Evolutionary conservation across 768 basidiomycete species (phyloP), one percentile per base, ranked within the genome.

Genomic region (Rhodotorula graminis): DNA sequence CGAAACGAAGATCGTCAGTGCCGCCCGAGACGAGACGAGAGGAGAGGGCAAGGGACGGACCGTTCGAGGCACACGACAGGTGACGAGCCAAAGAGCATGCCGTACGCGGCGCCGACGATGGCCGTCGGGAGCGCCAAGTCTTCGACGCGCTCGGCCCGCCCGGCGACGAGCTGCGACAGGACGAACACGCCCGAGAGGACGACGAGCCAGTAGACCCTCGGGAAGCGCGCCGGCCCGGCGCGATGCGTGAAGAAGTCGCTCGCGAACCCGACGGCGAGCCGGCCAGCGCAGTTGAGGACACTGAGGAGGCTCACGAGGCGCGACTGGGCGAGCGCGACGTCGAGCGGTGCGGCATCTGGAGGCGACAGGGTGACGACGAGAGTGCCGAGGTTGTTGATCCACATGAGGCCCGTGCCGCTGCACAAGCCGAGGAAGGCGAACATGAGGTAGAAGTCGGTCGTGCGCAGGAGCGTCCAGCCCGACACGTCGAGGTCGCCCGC

Each of bases 301-400:
- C 67, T 69, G 15, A 76, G 64, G 27, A 76, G 67, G 14, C 72
- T 71, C 23, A 76, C 75, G 64, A 76, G 69, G 47, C 58, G 42
- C 2, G 69, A 60, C 42, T 76, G 75, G 37, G 47, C 23, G 10
- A 9, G n/a, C 23, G 64, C 70, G 21, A 73, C 66, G 4, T 46
- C 10, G 29, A 15, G n/a, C 23, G 69, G 55, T 49, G 62, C 47
- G 10, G 37, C 33, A 29, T 46, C 47, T 15, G 49, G 21, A 8
- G 57, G 27, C 10, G 74, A 52, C 33, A 73, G 57, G 6, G 75
- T 71, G n/a, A 62, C 46, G 31, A 57, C 61, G 33, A 75, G 52
- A 21, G 64, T 71, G 18, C 75, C 75, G 64, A 76, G 42, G 67
- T 73, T 76, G 75, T 73, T 76, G 71, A 73, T 73, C 52, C 33